These are phyloP conservation scores for Daucus carota DNA, from an alignment of 129 eudicot genomes.

Conservation along the genomic window DNA sequence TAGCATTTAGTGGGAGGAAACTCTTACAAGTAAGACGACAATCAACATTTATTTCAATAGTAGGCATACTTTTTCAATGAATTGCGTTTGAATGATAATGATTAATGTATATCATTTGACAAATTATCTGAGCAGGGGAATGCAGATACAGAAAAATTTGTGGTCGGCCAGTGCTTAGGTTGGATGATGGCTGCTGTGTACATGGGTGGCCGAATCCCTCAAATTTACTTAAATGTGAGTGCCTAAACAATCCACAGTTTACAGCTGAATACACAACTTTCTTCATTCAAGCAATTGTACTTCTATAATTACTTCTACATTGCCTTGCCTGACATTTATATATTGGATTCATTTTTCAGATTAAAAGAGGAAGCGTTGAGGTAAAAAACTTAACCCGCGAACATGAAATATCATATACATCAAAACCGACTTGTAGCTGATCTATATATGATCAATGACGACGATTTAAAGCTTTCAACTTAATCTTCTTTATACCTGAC, in stretches of 20 bases:
- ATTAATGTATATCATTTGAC: background rate
- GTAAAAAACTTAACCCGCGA: conserved; percentile 21
- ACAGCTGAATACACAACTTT: background rate
- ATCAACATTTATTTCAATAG: background rate
- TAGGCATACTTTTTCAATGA: too few species aligned
- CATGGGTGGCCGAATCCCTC: conserved; percentile 98
- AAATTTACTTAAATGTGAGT: conserved; percentile 78
- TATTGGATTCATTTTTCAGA: conserved; percentile 37
- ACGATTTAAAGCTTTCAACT: too few species aligned
- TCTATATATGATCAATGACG: too few species aligned
- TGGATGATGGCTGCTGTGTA: conserved; percentile 99
- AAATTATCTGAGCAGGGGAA: conserved; percentile 36
- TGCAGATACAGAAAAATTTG: conserved; percentile 27
- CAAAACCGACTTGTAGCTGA: background rate
- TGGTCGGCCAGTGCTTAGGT: conserved; percentile 76
- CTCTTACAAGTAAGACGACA: conserved; percentile 51
- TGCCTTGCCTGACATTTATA: background rate
- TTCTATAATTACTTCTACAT: conserved; percentile 1
- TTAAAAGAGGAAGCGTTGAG: conserved; percentile 96
- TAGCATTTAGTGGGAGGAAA: conserved; percentile 55
- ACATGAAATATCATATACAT: background rate
- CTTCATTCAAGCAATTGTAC: background rate
- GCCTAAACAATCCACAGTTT: background rate
- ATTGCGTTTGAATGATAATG: background rate
- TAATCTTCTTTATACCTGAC: background rate